These are phyloP conservation scores for Viola odorata DNA, from an alignment of 345 rosid species.

Conservation along the genomic window DNA sequence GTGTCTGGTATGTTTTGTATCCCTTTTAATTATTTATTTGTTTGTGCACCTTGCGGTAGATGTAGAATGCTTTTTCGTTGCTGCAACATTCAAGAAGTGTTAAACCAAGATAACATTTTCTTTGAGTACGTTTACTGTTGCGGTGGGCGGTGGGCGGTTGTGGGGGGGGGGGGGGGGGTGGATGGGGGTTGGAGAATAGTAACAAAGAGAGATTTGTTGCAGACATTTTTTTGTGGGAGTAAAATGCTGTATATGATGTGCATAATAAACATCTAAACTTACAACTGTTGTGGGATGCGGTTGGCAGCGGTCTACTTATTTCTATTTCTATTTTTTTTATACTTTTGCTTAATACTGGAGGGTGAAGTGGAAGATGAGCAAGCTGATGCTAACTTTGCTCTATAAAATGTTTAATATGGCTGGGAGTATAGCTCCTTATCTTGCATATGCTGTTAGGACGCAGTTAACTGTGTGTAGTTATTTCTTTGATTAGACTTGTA, in stretches of 20 bases:
- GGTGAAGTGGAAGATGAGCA: too few relatives aligned
- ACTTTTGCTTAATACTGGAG: too few relatives aligned
- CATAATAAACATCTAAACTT: too few relatives aligned
- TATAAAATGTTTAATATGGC: too few relatives aligned
- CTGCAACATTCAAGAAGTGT: background rate
- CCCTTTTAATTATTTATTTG: background rate
- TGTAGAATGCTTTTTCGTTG: background rate
- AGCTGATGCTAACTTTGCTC: too few relatives aligned
- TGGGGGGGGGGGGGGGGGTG: too few relatives aligned
- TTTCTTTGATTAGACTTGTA: too few relatives aligned
- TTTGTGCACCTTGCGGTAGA: background rate
- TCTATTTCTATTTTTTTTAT: background rate
- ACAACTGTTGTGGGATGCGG: background rate
- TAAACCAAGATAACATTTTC: background rate
- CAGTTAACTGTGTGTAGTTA: too few relatives aligned
- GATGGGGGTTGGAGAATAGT: background rate
- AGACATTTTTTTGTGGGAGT: background rate
- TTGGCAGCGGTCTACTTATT: background rate
- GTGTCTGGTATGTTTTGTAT: constrained; percentile 53
- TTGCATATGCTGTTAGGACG: too few relatives aligned
- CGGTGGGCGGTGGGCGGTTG: too few relatives aligned
- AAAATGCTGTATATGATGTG: background rate
- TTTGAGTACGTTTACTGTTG: background rate
- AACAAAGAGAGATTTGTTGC: background rate
- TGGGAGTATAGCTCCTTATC: too few relatives aligned